These are phyloP conservation scores for Globisporangium splendens DNA, from an alignment of 352 stramenopile species.

Conservation along the genomic window DNA sequence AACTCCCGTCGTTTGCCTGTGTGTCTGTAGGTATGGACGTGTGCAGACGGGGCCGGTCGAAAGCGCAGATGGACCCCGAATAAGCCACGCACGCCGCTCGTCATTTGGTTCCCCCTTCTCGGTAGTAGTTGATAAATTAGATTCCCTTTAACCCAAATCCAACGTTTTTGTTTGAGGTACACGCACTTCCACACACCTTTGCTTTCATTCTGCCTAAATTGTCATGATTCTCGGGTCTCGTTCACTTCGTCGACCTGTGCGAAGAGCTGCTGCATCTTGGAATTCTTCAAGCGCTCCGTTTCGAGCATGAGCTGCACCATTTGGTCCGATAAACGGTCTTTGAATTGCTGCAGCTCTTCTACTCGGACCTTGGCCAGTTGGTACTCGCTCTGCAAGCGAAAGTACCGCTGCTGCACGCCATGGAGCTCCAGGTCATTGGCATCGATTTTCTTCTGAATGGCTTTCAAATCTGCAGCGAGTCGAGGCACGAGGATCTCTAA, in stretches of 20 bases:
- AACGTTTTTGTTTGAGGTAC: slow-evolving; percentile 22
- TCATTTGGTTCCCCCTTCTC: slow-evolving; percentile 7
- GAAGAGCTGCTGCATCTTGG: slow-evolving; percentile 75
- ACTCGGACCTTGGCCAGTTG: slow-evolving; percentile 66
- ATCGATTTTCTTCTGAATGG: slow-evolving; percentile 44
- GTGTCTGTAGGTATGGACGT: background rate
- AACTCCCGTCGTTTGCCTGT: background rate
- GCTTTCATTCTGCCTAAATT: background rate
- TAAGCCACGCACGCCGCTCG: background rate
- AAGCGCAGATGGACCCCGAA: background rate
- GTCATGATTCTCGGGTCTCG: background rate
- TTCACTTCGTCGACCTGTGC: slow-evolving; percentile 38
- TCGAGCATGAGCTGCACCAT: slow-evolving; percentile 70
- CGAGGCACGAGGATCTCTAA: slow-evolving; percentile 66
- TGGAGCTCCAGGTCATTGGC: slow-evolving; percentile 40
- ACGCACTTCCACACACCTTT: background rate
- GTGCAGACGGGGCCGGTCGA: slow-evolving; percentile 6
- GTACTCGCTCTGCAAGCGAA: slow-evolving; percentile 31
- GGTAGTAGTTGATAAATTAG: slow-evolving; percentile 35
- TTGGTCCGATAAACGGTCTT: slow-evolving; percentile 70
- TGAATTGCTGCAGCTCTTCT: slow-evolving; percentile 71
- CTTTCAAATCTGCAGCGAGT: slow-evolving; percentile 40
- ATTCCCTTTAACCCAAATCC: slow-evolving; percentile 17
- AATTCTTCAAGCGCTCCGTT: slow-evolving; percentile 67
- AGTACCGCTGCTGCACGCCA: slow-evolving; percentile 29